These are phyloP conservation scores for Rhynchosporium graminicola DNA, from an alignment of 2,329 filamentous ascomycete genomes.

Conservation along the genomic window DNA sequence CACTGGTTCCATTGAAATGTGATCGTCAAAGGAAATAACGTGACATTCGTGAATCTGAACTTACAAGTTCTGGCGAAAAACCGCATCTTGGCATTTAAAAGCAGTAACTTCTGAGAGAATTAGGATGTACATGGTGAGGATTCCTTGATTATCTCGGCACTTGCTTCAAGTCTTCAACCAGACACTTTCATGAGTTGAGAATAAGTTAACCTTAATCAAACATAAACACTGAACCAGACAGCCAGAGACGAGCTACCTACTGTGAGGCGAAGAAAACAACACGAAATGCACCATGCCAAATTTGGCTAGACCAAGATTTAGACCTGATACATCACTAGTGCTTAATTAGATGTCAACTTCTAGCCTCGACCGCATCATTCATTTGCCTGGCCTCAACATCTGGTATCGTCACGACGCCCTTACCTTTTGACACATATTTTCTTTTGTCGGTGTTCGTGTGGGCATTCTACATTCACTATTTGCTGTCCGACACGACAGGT, in stretches of 20 bases:
- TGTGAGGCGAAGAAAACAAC: not conserved
- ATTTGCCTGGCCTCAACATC: conserved; percentile 16
- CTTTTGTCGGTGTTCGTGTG: not conserved
- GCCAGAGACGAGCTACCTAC: not conserved
- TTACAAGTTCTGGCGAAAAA: not conserved
- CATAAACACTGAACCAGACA: not conserved
- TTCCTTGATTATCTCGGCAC: not conserved
- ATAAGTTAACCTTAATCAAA: conserved; percentile 8
- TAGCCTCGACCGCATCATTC: conserved; percentile 18
- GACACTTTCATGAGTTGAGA: not conserved
- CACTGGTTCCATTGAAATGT: not conserved
- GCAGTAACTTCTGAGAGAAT: too few relatives aligned
- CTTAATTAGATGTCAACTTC: not conserved
- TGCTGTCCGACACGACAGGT: conserved; percentile 10
- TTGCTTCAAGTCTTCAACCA: not conserved
- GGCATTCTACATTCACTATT: conserved; percentile 6
- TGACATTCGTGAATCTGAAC: not conserved
- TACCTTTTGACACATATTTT: not conserved
- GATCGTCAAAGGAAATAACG: not conserved
- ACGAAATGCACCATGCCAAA: not conserved
- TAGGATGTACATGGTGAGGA: not conserved
- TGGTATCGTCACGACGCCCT: conserved; percentile 11
- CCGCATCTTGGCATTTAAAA: not conserved
- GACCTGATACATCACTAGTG: not conserved
- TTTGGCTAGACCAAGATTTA: not conserved